Conservation (phyloP, 139 green algal genomes). For the Spirogloea muscicola region DNA sequence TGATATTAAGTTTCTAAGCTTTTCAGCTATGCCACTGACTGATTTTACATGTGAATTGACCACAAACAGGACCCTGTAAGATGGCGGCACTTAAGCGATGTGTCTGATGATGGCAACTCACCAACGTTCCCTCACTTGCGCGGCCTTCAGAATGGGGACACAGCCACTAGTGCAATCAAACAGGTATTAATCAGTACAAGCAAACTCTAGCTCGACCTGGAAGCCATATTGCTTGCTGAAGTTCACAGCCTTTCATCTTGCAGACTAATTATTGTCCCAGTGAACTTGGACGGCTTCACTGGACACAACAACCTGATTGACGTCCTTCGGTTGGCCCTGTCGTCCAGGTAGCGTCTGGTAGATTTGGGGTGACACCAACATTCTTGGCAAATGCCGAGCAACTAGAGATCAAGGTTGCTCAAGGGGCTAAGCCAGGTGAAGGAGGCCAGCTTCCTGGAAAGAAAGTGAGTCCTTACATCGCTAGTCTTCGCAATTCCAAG, state of each 20-base stretch:
- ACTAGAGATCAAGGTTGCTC: constrained; percentile 98
- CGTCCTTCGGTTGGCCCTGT: not conserved
- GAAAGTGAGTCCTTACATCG: constrained; percentile 90
- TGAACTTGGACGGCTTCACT: not conserved
- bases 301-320: not conserved
- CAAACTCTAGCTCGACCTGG: not conserved
- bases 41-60: too few relatives aligned
- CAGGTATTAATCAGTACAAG: constrained; percentile 53
- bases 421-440: constrained; percentile 81
- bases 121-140: constrained; percentile 81
- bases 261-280: not conserved
- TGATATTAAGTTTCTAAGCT: too few relatives aligned
- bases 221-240: not conserved
- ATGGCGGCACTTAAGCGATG: constrained; percentile 66
- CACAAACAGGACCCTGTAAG: constrained; percentile 41
- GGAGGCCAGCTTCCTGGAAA: constrained; percentile 90
- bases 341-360: constrained; percentile 76
- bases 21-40: too few relatives aligned
- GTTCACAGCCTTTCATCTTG: not conserved
- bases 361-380: constrained; percentile 96
- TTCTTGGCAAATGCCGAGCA: constrained; percentile 97
- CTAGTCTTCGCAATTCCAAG: constrained; percentile 88
- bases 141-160: constrained; percentile 90
- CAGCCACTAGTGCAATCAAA: constrained; percentile 93
- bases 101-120: constrained; percentile 69